These are phyloP conservation scores for Salvia rosmarinus DNA, from an alignment of 257 asterid species.

Conservation along the genomic window DNA sequence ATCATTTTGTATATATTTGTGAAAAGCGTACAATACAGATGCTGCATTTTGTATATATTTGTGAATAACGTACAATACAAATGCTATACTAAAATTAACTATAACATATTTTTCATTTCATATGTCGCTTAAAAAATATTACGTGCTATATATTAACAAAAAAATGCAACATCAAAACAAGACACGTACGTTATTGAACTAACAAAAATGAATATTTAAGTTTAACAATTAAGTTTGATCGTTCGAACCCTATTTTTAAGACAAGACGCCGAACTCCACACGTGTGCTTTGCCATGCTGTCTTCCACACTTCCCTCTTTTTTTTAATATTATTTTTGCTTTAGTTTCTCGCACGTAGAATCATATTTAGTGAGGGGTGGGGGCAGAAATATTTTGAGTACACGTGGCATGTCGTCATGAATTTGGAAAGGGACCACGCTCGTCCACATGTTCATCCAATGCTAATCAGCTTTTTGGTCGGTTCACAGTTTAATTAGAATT, in stretches of 20 bases:
- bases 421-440: constrained; percentile 16
- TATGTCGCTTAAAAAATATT: too few species aligned
- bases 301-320: not conserved
- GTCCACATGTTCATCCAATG: constrained; percentile 32
- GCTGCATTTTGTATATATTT: too few species aligned
- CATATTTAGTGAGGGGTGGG: not conserved
- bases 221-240: constrained; percentile 11
- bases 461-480: constrained; percentile 52
- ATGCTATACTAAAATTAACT: too few species aligned
- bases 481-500: constrained; percentile 4
- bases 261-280: constrained; percentile 48
- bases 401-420: constrained; percentile 30
- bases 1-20: too few species aligned
- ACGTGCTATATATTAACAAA: too few species aligned
- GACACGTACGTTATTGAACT: too few species aligned
- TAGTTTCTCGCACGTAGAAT: not conserved
- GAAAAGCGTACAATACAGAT: too few species aligned
- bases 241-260: constrained; percentile 25
- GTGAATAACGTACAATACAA: too few species aligned
- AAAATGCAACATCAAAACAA: too few species aligned
- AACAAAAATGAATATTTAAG: too few species aligned
- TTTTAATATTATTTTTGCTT: not conserved
- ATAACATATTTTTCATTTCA: too few species aligned
- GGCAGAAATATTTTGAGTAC: not conserved
- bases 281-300: constrained; percentile 41